These are phyloP conservation scores for Tolypocladium paradoxum DNA, from an alignment of 2,329 filamentous ascomycete species.

Conservation along the genomic window DNA sequence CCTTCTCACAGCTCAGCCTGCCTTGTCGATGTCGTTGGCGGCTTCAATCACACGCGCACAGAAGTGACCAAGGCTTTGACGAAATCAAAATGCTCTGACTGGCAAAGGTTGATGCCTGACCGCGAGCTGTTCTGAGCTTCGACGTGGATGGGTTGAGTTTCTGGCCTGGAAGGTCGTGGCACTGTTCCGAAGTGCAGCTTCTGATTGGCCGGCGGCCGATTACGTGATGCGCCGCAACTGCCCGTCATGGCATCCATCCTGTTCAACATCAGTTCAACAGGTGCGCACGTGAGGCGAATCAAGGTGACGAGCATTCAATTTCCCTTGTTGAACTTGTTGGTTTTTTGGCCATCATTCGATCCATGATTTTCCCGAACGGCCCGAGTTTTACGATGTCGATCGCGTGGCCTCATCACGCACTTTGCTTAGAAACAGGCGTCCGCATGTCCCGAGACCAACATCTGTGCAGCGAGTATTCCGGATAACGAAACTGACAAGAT, in stretches of 20 bases:
- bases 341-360: background rate
- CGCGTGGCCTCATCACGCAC: no score
- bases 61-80: background rate
- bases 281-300: background rate
- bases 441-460: no score
- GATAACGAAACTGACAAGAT: no score
- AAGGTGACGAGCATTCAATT: background rate
- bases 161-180: background rate
- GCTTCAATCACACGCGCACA: background rate
- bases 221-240: constrained; percentile 5
- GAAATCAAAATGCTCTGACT: background rate
- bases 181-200: background rate
- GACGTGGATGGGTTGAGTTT: background rate
- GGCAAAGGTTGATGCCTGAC: constrained; percentile 1
- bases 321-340: background rate
- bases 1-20: background rate
- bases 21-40: background rate
- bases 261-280: background rate
- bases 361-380: no score
- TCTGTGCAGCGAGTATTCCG: no score
- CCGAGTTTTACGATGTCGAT: no score
- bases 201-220: constrained; percentile 5
- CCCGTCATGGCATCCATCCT: background rate
- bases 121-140: background rate
- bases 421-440: no score